Base-by-base conservation (phyloP, 331 rosid species). In the Rhamnella rubrinervis region DNA sequence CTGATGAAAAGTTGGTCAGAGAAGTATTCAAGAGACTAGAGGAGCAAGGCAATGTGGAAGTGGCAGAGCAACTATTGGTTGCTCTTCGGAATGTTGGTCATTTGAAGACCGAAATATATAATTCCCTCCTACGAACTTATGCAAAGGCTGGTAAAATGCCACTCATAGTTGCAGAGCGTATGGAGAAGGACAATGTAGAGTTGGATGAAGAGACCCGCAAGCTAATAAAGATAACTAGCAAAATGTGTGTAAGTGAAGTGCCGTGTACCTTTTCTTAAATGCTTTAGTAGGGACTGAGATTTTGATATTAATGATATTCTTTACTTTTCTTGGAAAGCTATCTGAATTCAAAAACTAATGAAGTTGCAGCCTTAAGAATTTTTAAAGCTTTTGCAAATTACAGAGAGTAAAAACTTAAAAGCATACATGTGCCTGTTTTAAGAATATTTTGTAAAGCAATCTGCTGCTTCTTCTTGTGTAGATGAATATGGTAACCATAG, bases 71-170 rank as follows among this genome's bases (percentile, higher is more conserved):
- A 68, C 72, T 91, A 28, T 77, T 93, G 78, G 79, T 58, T 67
- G 67, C 79, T 68, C 91, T 93, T 69, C 82, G 86, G 59, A 73
- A 84, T 49, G 87, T 77, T 57, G 87, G 86, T 70, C 86, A 91
- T 70, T 80, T 84, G 71, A 89, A 76, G 74, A 87, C 95, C 7
- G 81, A 85, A 73, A 75, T 88, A 53, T 90, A 88, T 46, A 90
- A 90, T 72, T 79, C 74, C 19, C 82, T 87, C 41, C 85, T 91
- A 68, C 75, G 78, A 70, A 84, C 88, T 23, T 90, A 88, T 62
- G 96, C 85, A 37, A 77, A 78, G 65, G 97, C 96, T 53, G 92
- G 92, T 63, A 85, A 84, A 78, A 88, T 91, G 98, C 91, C 98
- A 66, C 88, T 83, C 38, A 56, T 93, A 72, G 84, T 87, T 72